These are phyloP conservation scores for Crithidia sp. DNA, from an alignment of 208 protist species.

Conservation along the genomic window DNA sequence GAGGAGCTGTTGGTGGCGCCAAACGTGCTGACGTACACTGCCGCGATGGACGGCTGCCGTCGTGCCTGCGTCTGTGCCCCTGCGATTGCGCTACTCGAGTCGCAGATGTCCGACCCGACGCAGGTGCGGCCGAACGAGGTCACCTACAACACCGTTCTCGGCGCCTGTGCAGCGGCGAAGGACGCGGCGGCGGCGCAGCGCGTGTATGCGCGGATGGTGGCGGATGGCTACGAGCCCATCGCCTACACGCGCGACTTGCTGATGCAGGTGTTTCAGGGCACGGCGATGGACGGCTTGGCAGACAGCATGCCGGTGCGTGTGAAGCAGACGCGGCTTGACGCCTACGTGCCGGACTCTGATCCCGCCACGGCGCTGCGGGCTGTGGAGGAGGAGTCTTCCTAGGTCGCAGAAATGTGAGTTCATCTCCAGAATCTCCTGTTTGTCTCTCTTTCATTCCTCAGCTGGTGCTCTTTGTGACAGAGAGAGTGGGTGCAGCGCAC, in stretches of 20 bases:
- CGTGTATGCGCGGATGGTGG: constrained; percentile 83
- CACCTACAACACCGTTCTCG: constrained; percentile 87
- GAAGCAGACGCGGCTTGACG: constrained; percentile 38
- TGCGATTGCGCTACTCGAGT: constrained; percentile 57
- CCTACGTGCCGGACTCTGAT: constrained; percentile 76
- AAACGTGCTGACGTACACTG: constrained; percentile 90
- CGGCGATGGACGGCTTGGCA: constrained; percentile 61
- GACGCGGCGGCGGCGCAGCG: constrained; percentile 49
- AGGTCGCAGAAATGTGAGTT: background rate
- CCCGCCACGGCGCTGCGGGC: constrained; percentile 71
- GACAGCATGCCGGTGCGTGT: constrained; percentile 69
- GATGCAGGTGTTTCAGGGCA: constrained; percentile 52
- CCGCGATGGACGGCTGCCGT: constrained; percentile 88
- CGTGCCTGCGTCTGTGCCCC: constrained; percentile 72
- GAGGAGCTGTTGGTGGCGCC: constrained; percentile 83
- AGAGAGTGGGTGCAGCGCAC: too few species aligned
- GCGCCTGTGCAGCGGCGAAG: constrained; percentile 67
- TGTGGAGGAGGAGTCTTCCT: constrained; percentile 29
- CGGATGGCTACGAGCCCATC: constrained; percentile 77
- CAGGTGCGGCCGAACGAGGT: constrained; percentile 83
- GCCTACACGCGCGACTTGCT: constrained; percentile 72
- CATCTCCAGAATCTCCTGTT: constrained; percentile 3
- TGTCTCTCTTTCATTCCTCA: background rate
- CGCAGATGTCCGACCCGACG: constrained; percentile 53
- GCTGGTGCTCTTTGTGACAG: too few species aligned